Evolutionary conservation across 2,329 filamentous ascomycete species (phyloP).

Genomic region (Fusarium compactum): DNA sequence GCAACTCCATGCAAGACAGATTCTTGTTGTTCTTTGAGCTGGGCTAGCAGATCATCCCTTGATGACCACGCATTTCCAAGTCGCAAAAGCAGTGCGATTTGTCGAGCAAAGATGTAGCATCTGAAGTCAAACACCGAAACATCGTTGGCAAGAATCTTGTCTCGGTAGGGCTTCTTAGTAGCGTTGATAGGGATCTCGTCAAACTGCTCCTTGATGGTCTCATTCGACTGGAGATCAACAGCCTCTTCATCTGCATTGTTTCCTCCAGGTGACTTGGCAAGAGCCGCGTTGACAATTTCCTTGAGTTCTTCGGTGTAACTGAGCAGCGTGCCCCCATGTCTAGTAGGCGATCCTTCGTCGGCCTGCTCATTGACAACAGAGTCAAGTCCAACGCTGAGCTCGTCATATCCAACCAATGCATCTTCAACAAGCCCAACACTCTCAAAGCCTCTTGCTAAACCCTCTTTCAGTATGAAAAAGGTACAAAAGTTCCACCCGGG

Average conservation of each 20-base stretch:
- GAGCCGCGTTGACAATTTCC: slow-evolving; percentile 65
- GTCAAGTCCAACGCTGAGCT: slow-evolving; percentile 89
- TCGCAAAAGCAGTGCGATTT: slow-evolving; percentile 83
- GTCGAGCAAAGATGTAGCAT: slow-evolving; percentile 91
- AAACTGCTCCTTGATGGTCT: slow-evolving; percentile 55
- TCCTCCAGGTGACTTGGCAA: slow-evolving; percentile 54
- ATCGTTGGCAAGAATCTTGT: slow-evolving; percentile 92
- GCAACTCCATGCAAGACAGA: slow-evolving; percentile 69
- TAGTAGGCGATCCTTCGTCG: slow-evolving; percentile 67
- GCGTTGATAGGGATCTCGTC: slow-evolving; percentile 72
- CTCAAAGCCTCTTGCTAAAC: slow-evolving; percentile 91
- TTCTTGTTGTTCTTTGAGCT: slow-evolving; percentile 72
- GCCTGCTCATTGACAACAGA: slow-evolving; percentile 81
- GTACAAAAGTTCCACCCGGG: slow-evolving; percentile 99
- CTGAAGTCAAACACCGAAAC: slow-evolving; percentile 97
- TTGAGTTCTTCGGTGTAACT: slow-evolving; percentile 80
- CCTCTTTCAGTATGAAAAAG: slow-evolving; percentile 98
- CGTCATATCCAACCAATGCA: slow-evolving; percentile 93
- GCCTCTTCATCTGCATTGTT: slow-evolving; percentile 56
- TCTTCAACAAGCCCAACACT: slow-evolving; percentile 96
- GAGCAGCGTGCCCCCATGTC: slow-evolving; percentile 79
- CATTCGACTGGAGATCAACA: slow-evolving; percentile 64
- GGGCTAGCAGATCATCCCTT: slow-evolving; percentile 70
- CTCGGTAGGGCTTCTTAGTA: slow-evolving; percentile 84
- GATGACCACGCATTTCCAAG: slow-evolving; percentile 80